Evolutionary conservation across 495 filamentous ascomycete genomes (phyloP).

Genomic region (Cenococcum geophilum): DNA sequence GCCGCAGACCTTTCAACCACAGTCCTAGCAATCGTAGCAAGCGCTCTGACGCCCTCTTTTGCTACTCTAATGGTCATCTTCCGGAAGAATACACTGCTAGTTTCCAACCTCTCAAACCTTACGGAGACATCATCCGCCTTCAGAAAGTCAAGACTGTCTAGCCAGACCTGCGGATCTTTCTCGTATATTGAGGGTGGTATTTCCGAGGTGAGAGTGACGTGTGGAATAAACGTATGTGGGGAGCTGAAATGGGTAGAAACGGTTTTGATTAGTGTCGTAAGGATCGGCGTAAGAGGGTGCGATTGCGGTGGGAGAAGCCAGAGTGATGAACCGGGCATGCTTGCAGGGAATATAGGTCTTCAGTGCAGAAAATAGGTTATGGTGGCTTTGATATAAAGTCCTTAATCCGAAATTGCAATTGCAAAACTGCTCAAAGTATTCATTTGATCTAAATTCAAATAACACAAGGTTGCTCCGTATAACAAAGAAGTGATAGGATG

Average conservation of each 20-base stretch:
- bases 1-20: slow-evolving; percentile 8
- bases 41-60: slow-evolving; percentile 22
- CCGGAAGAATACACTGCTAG: slow-evolving; percentile 28
- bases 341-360: too few relatives aligned
- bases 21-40: slow-evolving; percentile 18
- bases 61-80: slow-evolving; percentile 31
- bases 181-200: slow-evolving; percentile 17
- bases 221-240: slow-evolving; percentile 32
- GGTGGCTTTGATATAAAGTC: too few relatives aligned
- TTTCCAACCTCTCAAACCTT: slow-evolving; percentile 19
- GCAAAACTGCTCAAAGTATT: too few relatives aligned
- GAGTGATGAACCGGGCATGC: slow-evolving; percentile 34
- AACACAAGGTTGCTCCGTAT: too few relatives aligned
- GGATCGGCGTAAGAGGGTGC: slow-evolving; percentile 25
- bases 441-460: too few relatives aligned
- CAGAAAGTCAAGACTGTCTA: slow-evolving; percentile 26
- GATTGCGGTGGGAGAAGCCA: slow-evolving; percentile 36
- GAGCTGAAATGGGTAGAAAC: slow-evolving; percentile 20
- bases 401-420: too few relatives aligned
- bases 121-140: slow-evolving; percentile 21
- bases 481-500: too few relatives aligned
- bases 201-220: slow-evolving; percentile 36
- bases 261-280: slow-evolving; percentile 23
- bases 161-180: slow-evolving; percentile 31
- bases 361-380: too few relatives aligned